phyloP scores from a whole-genome alignment of 352 stramenopile species.

The Phytopythium chamaehyphon region DNA sequence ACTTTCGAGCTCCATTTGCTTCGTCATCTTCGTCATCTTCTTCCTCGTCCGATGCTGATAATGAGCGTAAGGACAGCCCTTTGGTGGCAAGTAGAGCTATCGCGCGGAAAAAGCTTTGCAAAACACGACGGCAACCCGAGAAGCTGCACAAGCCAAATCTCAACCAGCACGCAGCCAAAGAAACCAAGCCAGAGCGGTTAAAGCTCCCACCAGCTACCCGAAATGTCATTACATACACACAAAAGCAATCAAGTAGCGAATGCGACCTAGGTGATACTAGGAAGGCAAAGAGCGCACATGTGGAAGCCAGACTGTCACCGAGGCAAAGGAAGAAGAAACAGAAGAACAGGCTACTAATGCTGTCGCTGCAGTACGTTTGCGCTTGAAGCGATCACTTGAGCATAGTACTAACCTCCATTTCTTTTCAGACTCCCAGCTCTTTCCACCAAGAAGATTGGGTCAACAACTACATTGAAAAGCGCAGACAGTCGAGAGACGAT shows the following conservation, averaged over 20 bases:
- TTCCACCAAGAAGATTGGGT: not conserved
- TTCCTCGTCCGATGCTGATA: not conserved
- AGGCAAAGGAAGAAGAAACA: not conserved
- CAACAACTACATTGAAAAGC: not conserved
- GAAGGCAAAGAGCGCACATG: not conserved
- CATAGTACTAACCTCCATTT: not conserved
- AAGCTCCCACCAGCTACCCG: not conserved
- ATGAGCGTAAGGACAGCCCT: not conserved
- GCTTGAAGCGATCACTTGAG: not conserved
- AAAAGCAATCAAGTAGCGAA: not conserved
- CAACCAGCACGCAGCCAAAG: not conserved
- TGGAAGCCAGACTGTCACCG: not conserved
- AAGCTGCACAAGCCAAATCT: not conserved
- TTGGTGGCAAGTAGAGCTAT: slow-evolving; percentile 2
- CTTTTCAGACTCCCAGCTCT: slow-evolving; percentile 2
- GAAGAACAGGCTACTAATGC: not conserved
- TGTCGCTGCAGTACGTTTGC: slow-evolving; percentile 7
- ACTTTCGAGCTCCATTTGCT: slow-evolving; percentile 59
- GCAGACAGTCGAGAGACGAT: not conserved
- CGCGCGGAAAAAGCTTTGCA: not conserved
- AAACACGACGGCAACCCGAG: not conserved
- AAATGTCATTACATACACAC: not conserved
- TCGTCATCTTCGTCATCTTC: slow-evolving; percentile 7
- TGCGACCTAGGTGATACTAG: not conserved
- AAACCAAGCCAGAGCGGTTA: not conserved